Conservation (phyloP, 1,284 basidiomycete genomes). For the Ganoderma meredithae region DNA sequence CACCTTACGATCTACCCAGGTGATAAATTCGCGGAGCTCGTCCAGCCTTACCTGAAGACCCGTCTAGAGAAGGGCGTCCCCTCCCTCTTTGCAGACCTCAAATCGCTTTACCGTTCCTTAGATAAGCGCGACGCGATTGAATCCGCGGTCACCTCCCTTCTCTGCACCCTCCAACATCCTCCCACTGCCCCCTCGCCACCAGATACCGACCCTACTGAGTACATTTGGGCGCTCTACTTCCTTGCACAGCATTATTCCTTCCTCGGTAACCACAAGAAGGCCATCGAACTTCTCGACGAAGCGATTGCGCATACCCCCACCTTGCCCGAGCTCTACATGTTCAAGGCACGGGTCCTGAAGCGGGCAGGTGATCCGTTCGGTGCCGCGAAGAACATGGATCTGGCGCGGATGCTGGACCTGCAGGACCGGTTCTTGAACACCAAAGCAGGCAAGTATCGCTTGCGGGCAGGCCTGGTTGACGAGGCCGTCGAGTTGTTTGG, state of each 20-base stretch:
- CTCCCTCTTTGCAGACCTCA: slow-evolving; percentile 94
- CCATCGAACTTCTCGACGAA: slow-evolving; percentile 72
- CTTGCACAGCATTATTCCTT: slow-evolving; percentile 91
- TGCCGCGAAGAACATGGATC: slow-evolving; percentile 82
- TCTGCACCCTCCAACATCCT: slow-evolving; percentile 43
- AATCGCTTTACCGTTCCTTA: slow-evolving; percentile 78
- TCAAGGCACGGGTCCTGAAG: slow-evolving; percentile 88
- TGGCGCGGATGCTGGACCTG: slow-evolving; percentile 87
- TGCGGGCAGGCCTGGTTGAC: slow-evolving; percentile 81
- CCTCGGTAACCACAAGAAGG: slow-evolving; percentile 59
- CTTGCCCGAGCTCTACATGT: slow-evolving; percentile 90
- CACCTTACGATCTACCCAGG: slow-evolving; percentile 44
- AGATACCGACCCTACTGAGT: slow-evolving; percentile 78
- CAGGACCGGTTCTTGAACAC: slow-evolving; percentile 98
- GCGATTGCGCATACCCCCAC: slow-evolving; percentile 91
- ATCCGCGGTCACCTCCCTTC: slow-evolving; percentile 70
- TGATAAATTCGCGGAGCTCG: slow-evolving; percentile 72
- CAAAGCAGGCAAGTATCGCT: slow-evolving; percentile 91
- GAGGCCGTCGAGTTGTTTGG: slow-evolving; percentile 81
- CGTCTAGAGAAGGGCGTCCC: slow-evolving; percentile 90
- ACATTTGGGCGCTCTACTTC: slow-evolving; percentile 97
- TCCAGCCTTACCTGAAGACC: slow-evolving; percentile 73
- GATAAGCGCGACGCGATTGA: slow-evolving; percentile 77
- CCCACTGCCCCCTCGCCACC: slow-evolving; percentile 41
- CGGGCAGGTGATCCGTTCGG: slow-evolving; percentile 83